These are phyloP conservation scores for Pontederia crassipes DNA, from an alignment of 176 grass and related monocot species.

Conservation along the genomic window DNA sequence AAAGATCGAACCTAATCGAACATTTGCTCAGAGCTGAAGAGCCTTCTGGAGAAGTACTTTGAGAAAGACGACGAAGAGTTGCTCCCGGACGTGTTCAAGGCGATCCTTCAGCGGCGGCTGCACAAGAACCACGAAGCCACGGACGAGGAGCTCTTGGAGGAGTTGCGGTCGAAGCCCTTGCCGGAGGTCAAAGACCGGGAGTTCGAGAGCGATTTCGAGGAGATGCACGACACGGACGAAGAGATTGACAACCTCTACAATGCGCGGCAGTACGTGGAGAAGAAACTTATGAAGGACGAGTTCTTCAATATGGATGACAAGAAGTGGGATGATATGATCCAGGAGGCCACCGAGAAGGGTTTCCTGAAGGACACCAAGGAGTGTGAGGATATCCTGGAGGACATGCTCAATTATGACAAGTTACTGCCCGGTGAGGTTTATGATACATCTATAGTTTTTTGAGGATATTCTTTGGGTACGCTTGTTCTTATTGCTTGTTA, in stretches of 20 bases:
- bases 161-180: slow-evolving; percentile 32
- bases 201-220: slow-evolving; percentile 54
- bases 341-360: slow-evolving; percentile 32
- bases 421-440: slow-evolving; percentile 58
- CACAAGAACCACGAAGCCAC: slow-evolving; percentile 35
- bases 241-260: slow-evolving; percentile 76
- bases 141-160: slow-evolving; percentile 50
- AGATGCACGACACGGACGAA: slow-evolving; percentile 46
- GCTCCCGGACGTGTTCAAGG: slow-evolving; percentile 28
- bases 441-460: not conserved
- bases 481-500: too few relatives aligned
- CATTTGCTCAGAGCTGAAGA: slow-evolving; percentile 38
- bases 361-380: slow-evolving; percentile 49
- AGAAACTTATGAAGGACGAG: slow-evolving; percentile 48
- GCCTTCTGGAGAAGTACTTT: slow-evolving; percentile 41
- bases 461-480: too few relatives aligned
- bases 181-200: slow-evolving; percentile 37
- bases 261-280: slow-evolving; percentile 67
- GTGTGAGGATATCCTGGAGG: slow-evolving; percentile 77
- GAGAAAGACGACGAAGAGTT: slow-evolving; percentile 30
- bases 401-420: slow-evolving; percentile 79
- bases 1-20: not conserved
- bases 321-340: slow-evolving; percentile 54
- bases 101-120: slow-evolving; percentile 37
- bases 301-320: slow-evolving; percentile 68